Evolutionary conservation across 768 basidiomycete species (phyloP), one percentile per base, ranked within the genome.

Genomic region (Russula sp.): DNA sequence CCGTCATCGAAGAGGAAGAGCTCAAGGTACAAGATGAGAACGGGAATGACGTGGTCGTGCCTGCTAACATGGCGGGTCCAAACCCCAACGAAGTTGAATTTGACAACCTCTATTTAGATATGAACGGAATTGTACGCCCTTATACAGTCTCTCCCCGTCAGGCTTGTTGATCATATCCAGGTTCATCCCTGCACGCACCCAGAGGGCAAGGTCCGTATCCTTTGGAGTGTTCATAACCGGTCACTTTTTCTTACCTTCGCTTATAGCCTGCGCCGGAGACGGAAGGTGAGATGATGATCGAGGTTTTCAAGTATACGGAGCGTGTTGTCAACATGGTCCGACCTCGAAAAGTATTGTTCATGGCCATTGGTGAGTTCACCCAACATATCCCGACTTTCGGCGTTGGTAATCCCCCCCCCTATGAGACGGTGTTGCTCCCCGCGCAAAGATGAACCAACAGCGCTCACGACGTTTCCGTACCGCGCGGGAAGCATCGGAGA

Each of bases 371-470:
- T 93, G 57, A 64, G 84, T 75, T 14, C 48, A 51, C 47, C 34
- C n/a, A 59, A 59, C 20, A 47, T 56, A 62, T n/a, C 13, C 59
- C 51, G 66, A 39, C 44, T 54, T 53, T 39, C 42, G 31, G 4
- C 37, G 27, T 34, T 56, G 39, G 55, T n/a, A 42, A 32, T 55
- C 4, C 59, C 48, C 34, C 7, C 34, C 18, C 44, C 35, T 34
- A 18, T n/a, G 60, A 96, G 95, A 98, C 71, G 96, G 96, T 63
- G 96, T 98, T 22, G 96, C 96, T 10, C 96, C 96, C 37, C 86
- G 96, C 70, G 97, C 97, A 45, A 99, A 99, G 78, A 99, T 99
- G 97, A 99, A 99, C 73, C 97, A 99, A 71, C 97, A 99, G 73
- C 92, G 97, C 10, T 94, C 94, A 16, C 83, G 97, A 68, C 93